Percentiles rank a stretch among this genome's conserved stretches.
These are phyloP conservation scores for Sideroxylon spinosum DNA, from an alignment of 179 eudicot species.

Conservation along the genomic window DNA sequence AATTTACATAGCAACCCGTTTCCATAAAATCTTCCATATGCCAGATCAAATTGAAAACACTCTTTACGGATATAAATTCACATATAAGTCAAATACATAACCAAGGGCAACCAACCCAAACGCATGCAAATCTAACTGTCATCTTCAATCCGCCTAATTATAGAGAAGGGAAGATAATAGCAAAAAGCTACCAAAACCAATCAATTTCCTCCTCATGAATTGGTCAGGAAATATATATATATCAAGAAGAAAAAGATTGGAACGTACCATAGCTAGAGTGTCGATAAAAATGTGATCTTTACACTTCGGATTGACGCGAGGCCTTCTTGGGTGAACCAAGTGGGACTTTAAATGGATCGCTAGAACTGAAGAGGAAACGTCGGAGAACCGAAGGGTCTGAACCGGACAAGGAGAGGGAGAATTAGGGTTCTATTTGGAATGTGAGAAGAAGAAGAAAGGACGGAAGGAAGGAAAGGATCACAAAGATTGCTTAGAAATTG, in stretches of 20 bases:
- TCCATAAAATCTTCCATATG: background rate
- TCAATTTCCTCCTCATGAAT: too few relatives aligned
- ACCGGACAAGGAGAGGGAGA: background rate
- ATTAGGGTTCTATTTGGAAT: background rate
- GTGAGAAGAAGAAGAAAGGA: background rate
- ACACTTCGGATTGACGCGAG: too few relatives aligned
- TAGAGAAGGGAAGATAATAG: background rate
- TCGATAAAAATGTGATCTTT: too few relatives aligned
- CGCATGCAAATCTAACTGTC: background rate
- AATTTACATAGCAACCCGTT: background rate
- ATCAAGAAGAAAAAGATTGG: background rate
- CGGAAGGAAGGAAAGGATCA: too few relatives aligned
- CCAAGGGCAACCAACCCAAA: background rate
- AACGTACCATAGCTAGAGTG: background rate
- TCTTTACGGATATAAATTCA: background rate
- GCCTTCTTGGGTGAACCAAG: background rate
- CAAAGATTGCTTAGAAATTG: too few relatives aligned
- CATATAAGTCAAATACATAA: background rate
- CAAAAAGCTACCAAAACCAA: background rate
- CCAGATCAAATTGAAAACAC: background rate
- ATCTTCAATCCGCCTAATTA: background rate
- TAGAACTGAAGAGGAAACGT: background rate
- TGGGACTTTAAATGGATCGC: background rate
- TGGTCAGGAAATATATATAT: background rate
- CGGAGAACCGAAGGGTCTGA: background rate